Conservation (phyloP, 192 early-diverging fungal species). For the Allomyces arbusculus region DNA sequence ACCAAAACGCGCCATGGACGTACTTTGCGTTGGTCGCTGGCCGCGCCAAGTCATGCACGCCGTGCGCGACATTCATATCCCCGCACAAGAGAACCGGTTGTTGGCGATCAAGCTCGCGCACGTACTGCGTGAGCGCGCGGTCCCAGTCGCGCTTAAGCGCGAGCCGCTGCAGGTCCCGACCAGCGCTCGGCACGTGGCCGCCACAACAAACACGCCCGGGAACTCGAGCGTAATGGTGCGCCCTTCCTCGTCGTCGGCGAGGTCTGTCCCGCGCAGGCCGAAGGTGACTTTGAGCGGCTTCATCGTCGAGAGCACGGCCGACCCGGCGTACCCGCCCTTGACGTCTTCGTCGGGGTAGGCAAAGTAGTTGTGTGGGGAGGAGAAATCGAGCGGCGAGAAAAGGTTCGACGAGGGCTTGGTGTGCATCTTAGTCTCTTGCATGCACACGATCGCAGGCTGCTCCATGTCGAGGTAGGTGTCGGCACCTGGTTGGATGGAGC, state of each 20-base stretch:
- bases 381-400: too few species aligned
- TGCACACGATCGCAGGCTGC: slow-evolving; percentile 55
- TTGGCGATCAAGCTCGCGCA: slow-evolving; percentile 35
- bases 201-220: slow-evolving; percentile 36
- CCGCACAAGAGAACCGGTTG: slow-evolving; percentile 45
- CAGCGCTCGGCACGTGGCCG: slow-evolving; percentile 67
- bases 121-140: slow-evolving; percentile 36
- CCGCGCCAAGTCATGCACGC: slow-evolving; percentile 46
- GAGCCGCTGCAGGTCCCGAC: slow-evolving; percentile 46
- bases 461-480: slow-evolving; percentile 50
- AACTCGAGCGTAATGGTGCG: slow-evolving; percentile 53
- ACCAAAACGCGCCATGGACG: not conserved
- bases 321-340: slow-evolving; percentile 21
- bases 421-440: slow-evolving; percentile 65
- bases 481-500: slow-evolving; percentile 19
- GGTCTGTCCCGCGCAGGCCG: slow-evolving; percentile 27
- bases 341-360: too few species aligned
- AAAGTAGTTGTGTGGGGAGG: slow-evolving; percentile 14
- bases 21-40: slow-evolving; percentile 52
- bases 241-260: slow-evolving; percentile 32
- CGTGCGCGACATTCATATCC: slow-evolving; percentile 73
- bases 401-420: not conserved
- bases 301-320: slow-evolving; percentile 56
- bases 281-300: slow-evolving; percentile 39
- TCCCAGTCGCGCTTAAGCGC: slow-evolving; percentile 43